A percentile compares a stretch with the other conserved stretches of the same genome.
Evolutionary conservation across 306 rosid genomes (phyloP).

Genomic region (Cicer bijugum): DNA sequence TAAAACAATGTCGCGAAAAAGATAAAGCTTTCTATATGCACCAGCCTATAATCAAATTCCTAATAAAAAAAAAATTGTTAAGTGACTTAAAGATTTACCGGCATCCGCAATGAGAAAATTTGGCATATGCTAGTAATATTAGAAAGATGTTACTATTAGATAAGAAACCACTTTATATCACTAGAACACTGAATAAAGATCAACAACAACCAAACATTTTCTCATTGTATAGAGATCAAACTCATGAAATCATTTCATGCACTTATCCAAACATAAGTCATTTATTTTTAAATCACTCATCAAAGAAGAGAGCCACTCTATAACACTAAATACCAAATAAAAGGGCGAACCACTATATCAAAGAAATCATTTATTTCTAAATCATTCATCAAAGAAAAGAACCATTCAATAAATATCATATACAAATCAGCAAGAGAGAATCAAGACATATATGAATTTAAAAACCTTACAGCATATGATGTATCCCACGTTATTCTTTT

Average conservation of each 20-base stretch:
- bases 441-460: neutral
- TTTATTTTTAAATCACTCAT: neutral
- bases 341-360: neutral
- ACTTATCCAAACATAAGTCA: neutral
- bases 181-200: neutral
- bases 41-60: too few relatives aligned
- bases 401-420: neutral
- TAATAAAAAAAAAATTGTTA: too few relatives aligned
- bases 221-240: neutral
- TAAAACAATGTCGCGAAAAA: too few relatives aligned
- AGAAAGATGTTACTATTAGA: neutral
- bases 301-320: neutral
- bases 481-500: conserved; percentile 28
- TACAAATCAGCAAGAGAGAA: conserved; percentile 26
- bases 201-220: neutral
- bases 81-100: too few relatives aligned
- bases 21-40: too few relatives aligned
- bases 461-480: conserved; percentile 23
- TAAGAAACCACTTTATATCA: neutral
- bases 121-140: neutral
- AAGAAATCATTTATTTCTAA: neutral
- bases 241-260: neutral
- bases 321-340: neutral
- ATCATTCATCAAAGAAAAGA: neutral
- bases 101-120: neutral